Evolutionary conservation across 129 eudicot species (phyloP).

Genomic region (Helianthus tuberosus): DNA sequence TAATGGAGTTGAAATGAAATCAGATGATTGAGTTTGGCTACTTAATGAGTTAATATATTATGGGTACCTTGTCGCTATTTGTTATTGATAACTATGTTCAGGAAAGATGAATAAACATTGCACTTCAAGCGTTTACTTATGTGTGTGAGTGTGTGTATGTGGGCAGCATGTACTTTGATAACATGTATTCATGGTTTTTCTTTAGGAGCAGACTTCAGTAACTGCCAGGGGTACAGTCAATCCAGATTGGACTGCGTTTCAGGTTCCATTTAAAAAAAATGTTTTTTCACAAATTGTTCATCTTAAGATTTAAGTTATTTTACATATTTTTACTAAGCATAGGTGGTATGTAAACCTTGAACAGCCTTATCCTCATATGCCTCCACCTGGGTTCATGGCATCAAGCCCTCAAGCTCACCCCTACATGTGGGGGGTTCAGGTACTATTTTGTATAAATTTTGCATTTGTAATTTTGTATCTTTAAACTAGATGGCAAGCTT

Average conservation of each 20-base stretch:
- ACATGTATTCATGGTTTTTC: constrained; percentile 19
- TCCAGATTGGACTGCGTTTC: constrained; percentile 90
- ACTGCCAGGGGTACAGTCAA: constrained; percentile 50
- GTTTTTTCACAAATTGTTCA: constrained; percentile 2
- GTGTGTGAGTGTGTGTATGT: too few species aligned
- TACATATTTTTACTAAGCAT: constrained; percentile 17
- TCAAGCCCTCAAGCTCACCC: constrained; percentile 88
- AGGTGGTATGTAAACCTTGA: constrained; percentile 33
- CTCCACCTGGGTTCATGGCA: constrained; percentile 91
- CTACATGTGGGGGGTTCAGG: constrained; percentile 93
- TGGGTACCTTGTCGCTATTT: too few species aligned
- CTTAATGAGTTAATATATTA: too few species aligned
- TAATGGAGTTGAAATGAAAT: too few species aligned
- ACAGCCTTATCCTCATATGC: constrained; percentile 97
- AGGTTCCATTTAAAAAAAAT: constrained; percentile 33
- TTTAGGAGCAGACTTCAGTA: constrained; percentile 70
- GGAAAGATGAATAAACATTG: too few species aligned
- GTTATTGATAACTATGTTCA: too few species aligned
- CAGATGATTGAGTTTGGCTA: too few species aligned
- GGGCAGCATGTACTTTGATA: constrained; percentile 1
- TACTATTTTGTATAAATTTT: constrained; percentile 20
- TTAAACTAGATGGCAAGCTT: background rate
- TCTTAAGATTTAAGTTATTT: constrained; percentile 16
- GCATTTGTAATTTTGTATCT: background rate
- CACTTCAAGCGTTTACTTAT: too few species aligned